Base-by-base conservation (phyloP, 2,329 filamentous ascomycete genomes). In the Clarireedia monteithiana region DNA sequence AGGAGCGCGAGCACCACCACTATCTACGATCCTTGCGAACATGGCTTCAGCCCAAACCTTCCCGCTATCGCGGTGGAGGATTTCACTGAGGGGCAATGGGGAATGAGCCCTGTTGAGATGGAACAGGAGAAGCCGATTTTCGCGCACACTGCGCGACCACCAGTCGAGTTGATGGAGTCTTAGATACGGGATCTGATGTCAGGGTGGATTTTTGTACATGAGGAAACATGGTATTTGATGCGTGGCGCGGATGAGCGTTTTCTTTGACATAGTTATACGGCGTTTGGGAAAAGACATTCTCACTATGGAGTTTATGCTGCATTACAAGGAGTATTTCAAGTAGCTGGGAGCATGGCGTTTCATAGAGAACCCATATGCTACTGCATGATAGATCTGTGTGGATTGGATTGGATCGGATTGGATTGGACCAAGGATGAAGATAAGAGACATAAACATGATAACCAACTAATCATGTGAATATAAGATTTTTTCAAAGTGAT, bases 11-110 rank as follows among this genome's bases (percentile, higher is more conserved):
- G 82, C 69, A 83, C 80, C 40, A 86, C 84, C 0, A 74, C 86
- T 52, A 82, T 88, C 65, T 87, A 84, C 73, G 76, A 81, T 63
- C 83, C 84, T 0, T 72, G 74, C n/a, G 76, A 79, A 59, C 74
- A 80, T 61, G 78, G 77, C 20, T 73, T 70, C 56, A 79, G 75
- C 67, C 77, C 80, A 5, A 74, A 77, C 48, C 69, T 87, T 64
- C 84, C 84, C 2, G 82, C 81, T 39, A 84, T 87, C 59, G 79
- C 81, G 39, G 83, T 87, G 12, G 82, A 86, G 64, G 84, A 87
- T 66, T 82, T 83, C 75, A 85, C 83, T 14, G 47, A 48, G 1
- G 77, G 75, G 59, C 76, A 76, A 44, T 59, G 64, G 50, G 59
- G 67, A 39, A 65, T 76, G 60, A 74, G 74, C 66, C 71, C 75